Percentiles rank a stretch among this genome's conserved stretches.
These are phyloP conservation scores for Cercospora sp. DNA, from an alignment of 2,329 filamentous ascomycete genomes.

Conservation along the genomic window DNA sequence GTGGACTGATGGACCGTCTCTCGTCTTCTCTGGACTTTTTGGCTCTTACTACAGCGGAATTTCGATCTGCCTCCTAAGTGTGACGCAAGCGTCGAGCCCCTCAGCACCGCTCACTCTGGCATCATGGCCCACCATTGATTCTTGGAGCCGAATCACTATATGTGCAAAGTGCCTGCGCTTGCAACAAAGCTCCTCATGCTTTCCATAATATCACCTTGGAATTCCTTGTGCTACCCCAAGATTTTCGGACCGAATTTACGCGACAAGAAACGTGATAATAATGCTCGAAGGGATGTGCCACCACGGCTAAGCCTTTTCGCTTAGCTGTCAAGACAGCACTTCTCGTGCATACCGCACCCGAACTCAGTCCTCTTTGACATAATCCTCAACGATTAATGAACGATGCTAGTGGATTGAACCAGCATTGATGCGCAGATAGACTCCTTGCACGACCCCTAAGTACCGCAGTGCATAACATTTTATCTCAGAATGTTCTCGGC, in stretches of 20 bases:
- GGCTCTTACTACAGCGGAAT: neutral
- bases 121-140: neutral
- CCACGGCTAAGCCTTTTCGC: no score
- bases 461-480: no score
- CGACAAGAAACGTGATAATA: neutral
- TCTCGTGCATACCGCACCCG: no score
- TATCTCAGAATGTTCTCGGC: neutral
- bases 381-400: no score
- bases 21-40: neutral
- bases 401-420: no score
- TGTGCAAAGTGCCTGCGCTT: neutral
- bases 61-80: no score
- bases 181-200: no score
- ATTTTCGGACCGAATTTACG: neutral
- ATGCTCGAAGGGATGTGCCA: no score
- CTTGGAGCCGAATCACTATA: neutral
- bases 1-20: neutral
- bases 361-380: no score
- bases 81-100: no score
- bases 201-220: neutral
- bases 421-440: neutral
- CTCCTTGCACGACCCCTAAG: neutral
- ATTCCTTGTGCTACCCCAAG: neutral
- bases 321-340: no score
- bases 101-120: neutral